Conservation (phyloP, 1,139 yeast genomes). For the Candida buenavistaensis region DNA sequence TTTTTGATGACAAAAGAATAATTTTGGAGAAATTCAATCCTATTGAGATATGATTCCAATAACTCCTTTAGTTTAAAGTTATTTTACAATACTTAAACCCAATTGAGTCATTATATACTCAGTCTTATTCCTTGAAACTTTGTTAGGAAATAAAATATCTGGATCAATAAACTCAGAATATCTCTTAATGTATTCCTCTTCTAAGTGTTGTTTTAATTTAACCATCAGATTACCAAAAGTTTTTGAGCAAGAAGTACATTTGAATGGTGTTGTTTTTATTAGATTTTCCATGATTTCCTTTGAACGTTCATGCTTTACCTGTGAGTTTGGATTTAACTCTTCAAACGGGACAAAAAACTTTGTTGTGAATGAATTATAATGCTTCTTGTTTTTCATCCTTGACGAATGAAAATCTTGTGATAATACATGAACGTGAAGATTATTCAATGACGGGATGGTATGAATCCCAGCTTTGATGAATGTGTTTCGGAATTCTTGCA, state of each 20-base stretch:
- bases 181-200: slow-evolving; percentile 35
- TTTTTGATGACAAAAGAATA: background rate
- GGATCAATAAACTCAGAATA: slow-evolving; percentile 14
- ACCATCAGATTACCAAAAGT: slow-evolving; percentile 49
- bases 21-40: too few species aligned
- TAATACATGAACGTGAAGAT: slow-evolving; percentile 72
- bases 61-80: too few species aligned
- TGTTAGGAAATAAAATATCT: slow-evolving; percentile 11
- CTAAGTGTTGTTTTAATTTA: slow-evolving; percentile 49
- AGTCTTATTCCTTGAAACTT: too few species aligned
- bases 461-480: slow-evolving; percentile 68
- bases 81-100: too few species aligned
- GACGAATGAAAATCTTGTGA: slow-evolving; percentile 62
- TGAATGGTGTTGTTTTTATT: slow-evolving; percentile 39
- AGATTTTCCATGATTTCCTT: slow-evolving; percentile 24
- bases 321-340: slow-evolving; percentile 15
- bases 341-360: slow-evolving; percentile 60
- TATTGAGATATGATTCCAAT: too few species aligned
- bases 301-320: slow-evolving; percentile 11
- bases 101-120: too few species aligned
- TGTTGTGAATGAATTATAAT: slow-evolving; percentile 71
- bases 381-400: slow-evolving; percentile 58
- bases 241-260: slow-evolving; percentile 50
- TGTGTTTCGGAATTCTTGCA: slow-evolving; percentile 24
- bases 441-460: slow-evolving; percentile 65